Base-by-base conservation (phyloP, 228 moss, liverwort and hornwort species). In the Sphagnum magellanicum region DNA sequence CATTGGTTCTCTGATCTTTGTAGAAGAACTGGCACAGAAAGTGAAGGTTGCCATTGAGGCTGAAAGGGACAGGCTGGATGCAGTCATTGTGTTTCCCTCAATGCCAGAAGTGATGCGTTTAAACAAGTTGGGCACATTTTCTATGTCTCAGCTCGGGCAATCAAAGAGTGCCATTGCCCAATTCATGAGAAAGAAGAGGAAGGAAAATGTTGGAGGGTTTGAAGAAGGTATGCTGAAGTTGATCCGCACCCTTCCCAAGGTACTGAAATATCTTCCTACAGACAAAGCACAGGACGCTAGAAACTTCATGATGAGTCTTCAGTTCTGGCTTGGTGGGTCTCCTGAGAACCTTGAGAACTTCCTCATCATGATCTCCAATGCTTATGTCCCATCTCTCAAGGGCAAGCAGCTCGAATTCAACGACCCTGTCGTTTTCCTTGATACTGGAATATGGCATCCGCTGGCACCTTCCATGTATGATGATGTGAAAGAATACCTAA, bases 141-240 rank as follows among this genome's bases (percentile, higher is more conserved):
- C 98, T 4, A 98, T 98, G 98, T 88, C 98, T 64, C 93, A 93
- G 76, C 70, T 98, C 61, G 98, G 98, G 13, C 98, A 98, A 62
- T 93, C 93, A 4, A 98, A 90, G 79, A 98, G 98, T 51, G 98
- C 98, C 4, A 98, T 98, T 51, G 98, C 98, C 0, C 93, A 98
- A 74, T 98, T 93, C 67, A 98, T 98, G 98, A 78, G 94, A 65
- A 77, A 83, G 77, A 93, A 98, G 74, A 76, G 98, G 52, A 98
- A 98, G 79, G 98, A 98, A 71, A 89, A 91, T 53, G 98, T 91
- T 5, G 93, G 98, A 13, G 91, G 91, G 8, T 98, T 98, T 16
- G 98, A 98, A 73, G 98, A 98, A 71, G 93, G 93, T 4, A 98
- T 98, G 98, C 52, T 98, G 79, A 98, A 98, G 84, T 70, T 98